Evolutionary conservation across 75 land plant genomes (phyloP).

Genomic region (Cryptomeria japonica): DNA sequence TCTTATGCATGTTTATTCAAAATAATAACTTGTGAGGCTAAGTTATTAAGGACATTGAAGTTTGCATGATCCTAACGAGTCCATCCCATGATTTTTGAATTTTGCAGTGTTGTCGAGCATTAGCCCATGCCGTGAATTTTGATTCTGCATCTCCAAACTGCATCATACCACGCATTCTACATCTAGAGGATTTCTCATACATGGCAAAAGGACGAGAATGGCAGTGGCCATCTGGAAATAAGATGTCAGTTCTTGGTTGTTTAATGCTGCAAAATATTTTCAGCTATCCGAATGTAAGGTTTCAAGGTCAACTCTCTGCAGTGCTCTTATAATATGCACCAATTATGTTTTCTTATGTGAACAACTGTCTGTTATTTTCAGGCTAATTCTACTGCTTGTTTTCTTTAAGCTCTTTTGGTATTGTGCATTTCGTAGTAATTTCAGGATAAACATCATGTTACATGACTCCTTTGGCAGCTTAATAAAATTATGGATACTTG

Average conservation of each 20-base stretch:
- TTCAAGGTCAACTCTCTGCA: background rate
- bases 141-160: conserved; percentile 38
- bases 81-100: conserved; percentile 43
- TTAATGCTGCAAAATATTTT: conserved; percentile 83
- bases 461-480: background rate
- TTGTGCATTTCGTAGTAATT: background rate
- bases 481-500: background rate
- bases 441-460: background rate
- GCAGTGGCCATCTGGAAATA: conserved; percentile 52
- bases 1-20: too few relatives aligned
- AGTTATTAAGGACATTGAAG: background rate
- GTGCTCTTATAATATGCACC: background rate
- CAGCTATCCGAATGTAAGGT: conserved; percentile 61
- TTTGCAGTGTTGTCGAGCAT: conserved; percentile 76
- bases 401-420: background rate
- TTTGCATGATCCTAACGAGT: conserved; percentile 4
- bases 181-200: conserved; percentile 58
- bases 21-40: too few relatives aligned
- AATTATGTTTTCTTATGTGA: background rate
- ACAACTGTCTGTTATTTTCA: background rate
- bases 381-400: background rate
- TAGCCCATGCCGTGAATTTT: conserved; percentile 58
- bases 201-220: conserved; percentile 45
- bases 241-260: conserved; percentile 87
- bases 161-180: conserved; percentile 76